These are phyloP conservation scores for Vinca minor DNA, from an alignment of 257 asterid species.

Conservation along the genomic window DNA sequence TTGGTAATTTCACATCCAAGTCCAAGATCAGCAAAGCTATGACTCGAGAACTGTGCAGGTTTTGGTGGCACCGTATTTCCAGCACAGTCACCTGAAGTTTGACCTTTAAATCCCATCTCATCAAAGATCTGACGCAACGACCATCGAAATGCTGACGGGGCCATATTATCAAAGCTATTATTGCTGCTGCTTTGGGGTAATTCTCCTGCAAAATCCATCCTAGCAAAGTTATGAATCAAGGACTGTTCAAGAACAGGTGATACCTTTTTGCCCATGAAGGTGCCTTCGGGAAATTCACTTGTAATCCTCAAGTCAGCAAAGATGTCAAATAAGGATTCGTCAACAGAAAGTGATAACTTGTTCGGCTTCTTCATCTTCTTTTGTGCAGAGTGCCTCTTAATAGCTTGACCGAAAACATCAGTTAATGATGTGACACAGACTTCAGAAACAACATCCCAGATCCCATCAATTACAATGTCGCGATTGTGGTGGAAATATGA, in stretches of 20 bases:
- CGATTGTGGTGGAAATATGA: conserved; percentile 26
- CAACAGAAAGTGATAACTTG: conserved; percentile 8
- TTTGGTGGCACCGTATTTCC: not conserved
- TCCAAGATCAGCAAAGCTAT: not conserved
- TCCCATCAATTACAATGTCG: conserved; percentile 1
- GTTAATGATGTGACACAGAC: conserved; percentile 31
- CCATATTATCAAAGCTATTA: not conserved
- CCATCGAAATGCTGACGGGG: conserved; percentile 8
- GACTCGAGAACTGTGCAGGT: not conserved
- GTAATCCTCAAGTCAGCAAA: conserved; percentile 17
- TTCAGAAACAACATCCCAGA: conserved; percentile 18
- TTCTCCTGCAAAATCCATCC: conserved; percentile 8
- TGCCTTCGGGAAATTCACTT: not conserved
- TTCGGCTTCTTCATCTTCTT: not conserved
- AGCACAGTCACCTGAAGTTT: not conserved
- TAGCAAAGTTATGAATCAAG: not conserved
- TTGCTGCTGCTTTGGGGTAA: not conserved
- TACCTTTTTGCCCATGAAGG: not conserved
- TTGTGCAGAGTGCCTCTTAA: conserved; percentile 14
- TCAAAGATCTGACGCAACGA: conserved; percentile 16
- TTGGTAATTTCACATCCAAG: not conserved
- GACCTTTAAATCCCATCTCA: conserved; percentile 12
- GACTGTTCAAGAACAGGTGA: not conserved
- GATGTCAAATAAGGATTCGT: conserved; percentile 8
- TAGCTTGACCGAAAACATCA: conserved; percentile 38